These are phyloP conservation scores for Bryoerythrophyllum caledonicum DNA, from an alignment of 225 moss, liverwort and hornwort genomes.

Conservation along the genomic window DNA sequence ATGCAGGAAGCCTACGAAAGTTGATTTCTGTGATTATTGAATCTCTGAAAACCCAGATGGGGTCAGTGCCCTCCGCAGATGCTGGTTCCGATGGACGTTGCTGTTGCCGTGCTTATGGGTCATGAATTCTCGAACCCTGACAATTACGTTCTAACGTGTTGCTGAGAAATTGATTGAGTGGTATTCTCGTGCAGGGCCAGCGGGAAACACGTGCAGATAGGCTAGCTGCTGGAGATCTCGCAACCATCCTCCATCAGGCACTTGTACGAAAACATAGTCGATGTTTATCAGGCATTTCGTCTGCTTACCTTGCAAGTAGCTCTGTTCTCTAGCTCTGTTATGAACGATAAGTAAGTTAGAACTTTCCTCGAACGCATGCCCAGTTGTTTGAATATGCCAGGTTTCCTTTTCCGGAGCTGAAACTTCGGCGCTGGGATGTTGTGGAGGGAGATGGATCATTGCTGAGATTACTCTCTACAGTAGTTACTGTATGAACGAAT, in stretches of 20 bases:
- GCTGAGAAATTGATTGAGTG: neutral
- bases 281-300: neutral
- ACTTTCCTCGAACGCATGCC: neutral
- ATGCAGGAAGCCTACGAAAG: slow-evolving; percentile 4
- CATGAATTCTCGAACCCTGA: neutral
- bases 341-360: neutral
- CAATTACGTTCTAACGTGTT: neutral
- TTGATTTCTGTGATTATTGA: neutral
- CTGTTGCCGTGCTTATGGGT: neutral
- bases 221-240: neutral
- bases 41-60: neutral
- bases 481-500: neutral
- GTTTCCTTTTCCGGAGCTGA: neutral
- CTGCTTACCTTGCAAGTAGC: slow-evolving; percentile 5
- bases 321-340: neutral
- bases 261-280: neutral
- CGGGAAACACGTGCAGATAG: neutral
- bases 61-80: slow-evolving; percentile 8
- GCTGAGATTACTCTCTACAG: neutral
- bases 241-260: neutral
- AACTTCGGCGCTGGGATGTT: neutral
- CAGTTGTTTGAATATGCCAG: slow-evolving; percentile 6
- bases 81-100: neutral
- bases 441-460: neutral
- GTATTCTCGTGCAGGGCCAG: neutral